Base-by-base conservation (phyloP, 768 basidiomycete genomes). In the Lactarius psammicola region DNA sequence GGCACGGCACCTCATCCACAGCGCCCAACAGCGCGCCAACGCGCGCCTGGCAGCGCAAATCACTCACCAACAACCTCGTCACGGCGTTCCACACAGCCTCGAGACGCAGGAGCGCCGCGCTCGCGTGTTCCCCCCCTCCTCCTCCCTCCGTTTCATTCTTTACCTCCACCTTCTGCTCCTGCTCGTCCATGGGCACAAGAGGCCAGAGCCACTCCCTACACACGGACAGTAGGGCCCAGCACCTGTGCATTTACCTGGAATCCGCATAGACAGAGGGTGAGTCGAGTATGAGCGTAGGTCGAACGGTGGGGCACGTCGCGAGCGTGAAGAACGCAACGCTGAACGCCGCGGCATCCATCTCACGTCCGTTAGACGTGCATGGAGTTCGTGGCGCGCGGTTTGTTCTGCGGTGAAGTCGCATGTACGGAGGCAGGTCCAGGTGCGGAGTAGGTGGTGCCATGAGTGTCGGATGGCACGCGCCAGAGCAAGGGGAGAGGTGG, bases 221-320 rank as follows among this genome's bases (percentile, higher is more conserved):
- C 13, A 92, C 93, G 70, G 94, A 93, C 62, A 84, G 79, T 80
- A 92, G 85, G 71, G 94, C 77, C 80, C 88, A 86, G 61, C 77
- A 78, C 66, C 84, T 74, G 67, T 76, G 71, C 62, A 71, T 72
- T 6, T 59, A 82, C 76, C 62, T 76, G 71, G 60, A 69, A 66
- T 61, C 69, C 64, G 49, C 63, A 55, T 23, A 60, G 64, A 58
- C 63, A 9, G 51, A 53, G 42, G 9, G 42, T 20, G 4, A 40
- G 38, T 15, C 1, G 17, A 8, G 49, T 8, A 7, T 57, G 58
- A 0, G 40, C 65, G 55, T 33, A 66, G 38, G 59, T 77, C 92
- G 77, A 95, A 95, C 7, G 92, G 94, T 64, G 94, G 74, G 46
- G 80, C 76, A 46, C 91, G 80, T 42, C 81, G 85, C 11, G 87